phyloP scores from a whole-genome alignment of 257 asterid species.

The Solanum piurae region DNA sequence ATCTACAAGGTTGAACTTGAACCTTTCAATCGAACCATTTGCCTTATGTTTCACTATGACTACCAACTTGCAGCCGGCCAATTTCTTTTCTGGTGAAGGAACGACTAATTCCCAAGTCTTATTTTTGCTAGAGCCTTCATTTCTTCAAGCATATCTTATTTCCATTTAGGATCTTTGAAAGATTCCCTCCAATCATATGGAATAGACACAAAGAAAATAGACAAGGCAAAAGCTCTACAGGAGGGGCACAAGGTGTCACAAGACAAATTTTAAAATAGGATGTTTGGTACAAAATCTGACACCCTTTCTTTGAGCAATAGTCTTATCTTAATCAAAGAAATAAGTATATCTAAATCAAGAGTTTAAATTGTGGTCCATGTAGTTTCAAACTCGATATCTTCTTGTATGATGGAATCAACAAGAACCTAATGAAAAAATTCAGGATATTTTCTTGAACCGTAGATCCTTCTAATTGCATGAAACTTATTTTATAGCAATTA shows the following conservation, averaged over 20 bases:
- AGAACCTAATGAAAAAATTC: constrained; percentile 20
- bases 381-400: constrained; percentile 24
- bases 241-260: not conserved
- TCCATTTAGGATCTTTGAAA: not conserved
- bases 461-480: constrained; percentile 9
- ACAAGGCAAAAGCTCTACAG: not conserved
- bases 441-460: constrained; percentile 37
- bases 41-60: too few species aligned
- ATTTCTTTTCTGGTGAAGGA: too few species aligned
- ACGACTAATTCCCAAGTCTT: not conserved
- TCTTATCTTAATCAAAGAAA: not conserved
- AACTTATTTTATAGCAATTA: too few species aligned
- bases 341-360: not conserved
- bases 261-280: not conserved
- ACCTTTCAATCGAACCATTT: too few species aligned
- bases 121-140: not conserved
- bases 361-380: constrained; percentile 39
- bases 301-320: not conserved
- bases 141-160: not conserved
- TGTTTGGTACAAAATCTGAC: not conserved
- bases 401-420: constrained; percentile 33
- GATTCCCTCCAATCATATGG: not conserved
- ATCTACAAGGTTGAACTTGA: too few species aligned
- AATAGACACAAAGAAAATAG: not conserved
- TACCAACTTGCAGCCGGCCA: too few species aligned